phyloP scores from a whole-genome alignment of 345 rosid species.

The Eucalyptus marginata region DNA sequence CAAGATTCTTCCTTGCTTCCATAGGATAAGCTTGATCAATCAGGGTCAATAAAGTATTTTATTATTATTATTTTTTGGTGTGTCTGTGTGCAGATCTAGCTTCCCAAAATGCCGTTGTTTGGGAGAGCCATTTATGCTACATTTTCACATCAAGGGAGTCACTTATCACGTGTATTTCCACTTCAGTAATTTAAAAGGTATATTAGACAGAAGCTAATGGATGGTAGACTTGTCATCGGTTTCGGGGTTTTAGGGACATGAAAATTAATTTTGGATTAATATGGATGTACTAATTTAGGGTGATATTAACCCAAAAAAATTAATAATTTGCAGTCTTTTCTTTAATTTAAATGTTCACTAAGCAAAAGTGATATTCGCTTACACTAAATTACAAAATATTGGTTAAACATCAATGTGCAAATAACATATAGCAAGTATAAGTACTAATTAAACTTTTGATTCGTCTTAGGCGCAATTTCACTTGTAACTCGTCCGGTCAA shows the following conservation, averaged over 20 bases:
- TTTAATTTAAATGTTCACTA: not conserved
- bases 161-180: fast-evolving
- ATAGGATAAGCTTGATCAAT: too few relatives aligned
- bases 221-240: not conserved
- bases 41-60: too few relatives aligned
- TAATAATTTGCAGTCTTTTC: not conserved
- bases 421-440: not conserved
- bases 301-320: not conserved
- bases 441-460: not conserved
- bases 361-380: not conserved
- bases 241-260: fast-evolving
- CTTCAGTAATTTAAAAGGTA: not conserved
- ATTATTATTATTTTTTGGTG: too few relatives aligned
- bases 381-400: not conserved
- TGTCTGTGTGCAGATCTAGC: not conserved
- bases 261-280: not conserved
- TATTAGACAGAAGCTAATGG: not conserved
- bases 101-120: not conserved
- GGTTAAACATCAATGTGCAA: not conserved
- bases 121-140: not conserved
- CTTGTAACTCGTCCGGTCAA: not conserved
- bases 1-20: too few relatives aligned
- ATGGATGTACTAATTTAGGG: not conserved
- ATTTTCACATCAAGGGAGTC: not conserved
- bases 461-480: fast-evolving